phyloP scores from a whole-genome alignment of 345 rosid species.

The Camelina sativa region DNA sequence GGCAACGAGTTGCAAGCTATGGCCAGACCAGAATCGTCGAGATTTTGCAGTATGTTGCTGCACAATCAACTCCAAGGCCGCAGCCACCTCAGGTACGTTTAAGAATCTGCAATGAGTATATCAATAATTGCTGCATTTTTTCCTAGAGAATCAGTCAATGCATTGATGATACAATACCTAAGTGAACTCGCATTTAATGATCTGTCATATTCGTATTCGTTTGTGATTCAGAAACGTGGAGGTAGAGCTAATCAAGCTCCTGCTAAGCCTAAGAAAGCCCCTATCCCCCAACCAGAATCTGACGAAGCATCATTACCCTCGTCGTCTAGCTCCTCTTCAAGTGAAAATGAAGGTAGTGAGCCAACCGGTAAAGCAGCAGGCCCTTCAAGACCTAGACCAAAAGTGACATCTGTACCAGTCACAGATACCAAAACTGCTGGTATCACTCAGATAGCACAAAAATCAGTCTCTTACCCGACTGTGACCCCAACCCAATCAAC shows the following conservation, averaged over 20 bases:
- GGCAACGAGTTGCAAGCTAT: slow-evolving; percentile 68
- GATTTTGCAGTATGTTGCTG: slow-evolving; percentile 56
- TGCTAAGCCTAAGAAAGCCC: slow-evolving; percentile 50
- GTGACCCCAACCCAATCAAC: slow-evolving; percentile 48
- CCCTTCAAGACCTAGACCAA: slow-evolving; percentile 44
- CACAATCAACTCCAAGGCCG: slow-evolving; percentile 53
- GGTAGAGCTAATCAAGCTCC: slow-evolving; percentile 52
- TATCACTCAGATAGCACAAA: slow-evolving; percentile 47
- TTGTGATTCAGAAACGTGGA: slow-evolving; percentile 50
- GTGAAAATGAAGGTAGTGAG: slow-evolving; percentile 57
- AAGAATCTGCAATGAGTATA: not conserved
- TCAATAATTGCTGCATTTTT: not conserved
- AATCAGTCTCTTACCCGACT: slow-evolving; percentile 48
- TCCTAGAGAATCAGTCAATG: not conserved
- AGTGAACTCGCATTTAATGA: not conserved
- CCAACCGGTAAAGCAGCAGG: slow-evolving; percentile 46
- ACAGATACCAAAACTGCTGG: slow-evolving; percentile 35
- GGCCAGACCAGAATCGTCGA: slow-evolving; percentile 60
- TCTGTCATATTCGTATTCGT: slow-evolving; percentile 4
- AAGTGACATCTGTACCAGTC: slow-evolving; percentile 32
- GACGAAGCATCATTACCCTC: slow-evolving; percentile 70
- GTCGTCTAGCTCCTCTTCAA: slow-evolving; percentile 75
- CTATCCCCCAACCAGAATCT: slow-evolving; percentile 41
- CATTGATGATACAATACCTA: not conserved
- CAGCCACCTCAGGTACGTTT: slow-evolving; percentile 53